Evolutionary conservation across 495 filamentous ascomycete species (phyloP).

Genomic region (Ascodesmis nigricans): DNA sequence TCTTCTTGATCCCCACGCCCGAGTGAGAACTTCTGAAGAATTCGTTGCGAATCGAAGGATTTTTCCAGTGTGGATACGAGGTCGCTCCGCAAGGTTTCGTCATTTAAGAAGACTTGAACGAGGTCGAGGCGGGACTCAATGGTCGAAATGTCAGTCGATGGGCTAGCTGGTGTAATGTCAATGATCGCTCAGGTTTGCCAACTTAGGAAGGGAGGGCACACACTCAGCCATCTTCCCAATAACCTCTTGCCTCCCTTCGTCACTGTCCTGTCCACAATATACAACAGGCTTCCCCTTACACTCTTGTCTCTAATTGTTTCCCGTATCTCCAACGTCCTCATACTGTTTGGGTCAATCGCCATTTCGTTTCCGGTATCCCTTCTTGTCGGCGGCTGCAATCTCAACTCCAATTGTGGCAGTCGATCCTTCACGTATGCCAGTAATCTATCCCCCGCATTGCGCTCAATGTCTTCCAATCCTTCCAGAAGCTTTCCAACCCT

Average conservation of each 20-base stretch:
- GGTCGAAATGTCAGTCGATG: slow-evolving; percentile 42
- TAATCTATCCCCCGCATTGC: slow-evolving; percentile 47
- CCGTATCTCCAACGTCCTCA: slow-evolving; percentile 75
- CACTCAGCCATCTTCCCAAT: slow-evolving; percentile 63
- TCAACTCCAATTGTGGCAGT: slow-evolving; percentile 57
- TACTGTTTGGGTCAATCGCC: slow-evolving; percentile 73
- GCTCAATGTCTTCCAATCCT: slow-evolving; percentile 31
- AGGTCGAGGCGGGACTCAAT: slow-evolving; percentile 70
- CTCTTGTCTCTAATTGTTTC: slow-evolving; percentile 54
- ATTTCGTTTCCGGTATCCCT: slow-evolving; percentile 53
- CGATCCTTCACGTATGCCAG: slow-evolving; percentile 63
- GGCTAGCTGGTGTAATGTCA: slow-evolving; percentile 6
- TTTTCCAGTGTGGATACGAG: slow-evolving; percentile 44
- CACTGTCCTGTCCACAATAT: slow-evolving; percentile 67
- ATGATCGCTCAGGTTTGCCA: neutral
- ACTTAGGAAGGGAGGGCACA: slow-evolving; percentile 8
- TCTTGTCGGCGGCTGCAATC: slow-evolving; percentile 60
- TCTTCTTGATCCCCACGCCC: slow-evolving; percentile 91
- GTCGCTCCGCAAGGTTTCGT: slow-evolving; percentile 41
- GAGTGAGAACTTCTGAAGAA: slow-evolving; percentile 81
- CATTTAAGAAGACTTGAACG: slow-evolving; percentile 45
- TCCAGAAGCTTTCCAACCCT: slow-evolving; percentile 15
- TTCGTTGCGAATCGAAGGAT: slow-evolving; percentile 66
- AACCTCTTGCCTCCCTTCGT: slow-evolving; percentile 78
- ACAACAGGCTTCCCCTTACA: slow-evolving; percentile 63